phyloP scores from a whole-genome alignment of 2,329 filamentous ascomycete species.

The Diaporthe vaccinii region DNA sequence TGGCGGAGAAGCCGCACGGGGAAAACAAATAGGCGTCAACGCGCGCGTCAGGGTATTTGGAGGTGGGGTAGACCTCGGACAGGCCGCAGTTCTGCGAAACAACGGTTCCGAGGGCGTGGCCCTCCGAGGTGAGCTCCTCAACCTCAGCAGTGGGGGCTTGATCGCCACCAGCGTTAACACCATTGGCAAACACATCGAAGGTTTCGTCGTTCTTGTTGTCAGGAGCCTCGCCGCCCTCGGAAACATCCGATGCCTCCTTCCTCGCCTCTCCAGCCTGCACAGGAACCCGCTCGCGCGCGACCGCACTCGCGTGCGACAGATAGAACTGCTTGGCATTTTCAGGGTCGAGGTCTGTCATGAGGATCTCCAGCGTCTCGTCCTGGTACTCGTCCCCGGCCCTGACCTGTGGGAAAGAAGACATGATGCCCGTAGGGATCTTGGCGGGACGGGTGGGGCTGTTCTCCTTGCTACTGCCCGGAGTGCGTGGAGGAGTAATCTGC shows the following conservation, averaged over 20 bases:
- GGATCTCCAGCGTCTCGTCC: constrained; percentile 83
- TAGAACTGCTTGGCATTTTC: constrained; percentile 81
- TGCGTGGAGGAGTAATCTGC: constrained; percentile 84
- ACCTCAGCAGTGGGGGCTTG: constrained; percentile 73
- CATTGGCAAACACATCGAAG: constrained; percentile 86
- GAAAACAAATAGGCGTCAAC: constrained; percentile 98
- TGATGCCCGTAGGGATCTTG: constrained; percentile 68
- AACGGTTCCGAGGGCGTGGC: constrained; percentile 91
- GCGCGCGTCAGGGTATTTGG: constrained; percentile 90
- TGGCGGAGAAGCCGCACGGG: constrained; percentile 97
- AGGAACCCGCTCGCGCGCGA: constrained; percentile 85
- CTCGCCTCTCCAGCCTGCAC: constrained; percentile 75
- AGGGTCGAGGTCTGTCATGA: constrained; percentile 79
- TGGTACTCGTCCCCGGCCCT: constrained; percentile 60
- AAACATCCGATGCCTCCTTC: constrained; percentile 67
- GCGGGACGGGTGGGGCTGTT: constrained; percentile 55
- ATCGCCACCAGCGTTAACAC: constrained; percentile 61
- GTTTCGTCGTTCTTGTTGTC: constrained; percentile 64
- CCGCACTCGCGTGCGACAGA: constrained; percentile 82
- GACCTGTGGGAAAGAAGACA: constrained; percentile 49
- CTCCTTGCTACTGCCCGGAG: constrained; percentile 70
- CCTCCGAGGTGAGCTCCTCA: constrained; percentile 88
- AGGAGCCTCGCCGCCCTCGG: constrained; percentile 53
- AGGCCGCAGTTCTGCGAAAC: constrained; percentile 93
- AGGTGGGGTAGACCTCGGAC: constrained; percentile 87